Conservation (phyloP, 176 grass and related monocot genomes). For the Melocanna baccifera region DNA sequence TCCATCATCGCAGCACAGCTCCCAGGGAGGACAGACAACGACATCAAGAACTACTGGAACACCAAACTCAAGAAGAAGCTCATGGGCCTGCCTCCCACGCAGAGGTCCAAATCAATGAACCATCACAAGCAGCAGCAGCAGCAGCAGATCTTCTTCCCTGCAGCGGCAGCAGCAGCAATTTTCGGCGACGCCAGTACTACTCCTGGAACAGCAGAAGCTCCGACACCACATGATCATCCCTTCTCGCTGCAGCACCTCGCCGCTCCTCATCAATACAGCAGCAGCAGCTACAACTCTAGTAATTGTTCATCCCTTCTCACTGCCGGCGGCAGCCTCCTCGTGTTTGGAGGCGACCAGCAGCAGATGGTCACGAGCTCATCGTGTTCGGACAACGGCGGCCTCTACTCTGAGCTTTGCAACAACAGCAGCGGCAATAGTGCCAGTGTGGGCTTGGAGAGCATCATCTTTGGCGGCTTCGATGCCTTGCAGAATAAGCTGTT, state of each 20-base stretch:
- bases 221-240: neutral
- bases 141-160: constrained; percentile 9
- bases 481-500: constrained; percentile 30
- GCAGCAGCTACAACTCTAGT: constrained; percentile 2
- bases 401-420: constrained; percentile 27
- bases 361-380: constrained; percentile 29
- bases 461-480: constrained; percentile 28
- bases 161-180: neutral
- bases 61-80: neutral
- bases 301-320: neutral
- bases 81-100: neutral
- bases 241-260: constrained; percentile 36
- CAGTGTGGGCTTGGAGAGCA: constrained; percentile 30
- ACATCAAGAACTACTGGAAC: too few relatives aligned
- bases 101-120: neutral
- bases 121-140: constrained; percentile 26
- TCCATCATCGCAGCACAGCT: neutral
- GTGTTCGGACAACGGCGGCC: constrained; percentile 17
- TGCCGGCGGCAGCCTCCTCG: constrained; percentile 13
- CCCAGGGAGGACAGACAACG: neutral
- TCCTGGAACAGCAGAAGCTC: neutral
- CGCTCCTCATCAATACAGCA: neutral
- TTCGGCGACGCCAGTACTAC: neutral
- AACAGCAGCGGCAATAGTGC: neutral
- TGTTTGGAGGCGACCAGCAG: constrained; percentile 35